A percentile compares a stretch with the other conserved stretches of the same genome.
Conservation (phyloP, 2,329 filamentous ascomycete species). For the Madurella fahalii region DNA sequence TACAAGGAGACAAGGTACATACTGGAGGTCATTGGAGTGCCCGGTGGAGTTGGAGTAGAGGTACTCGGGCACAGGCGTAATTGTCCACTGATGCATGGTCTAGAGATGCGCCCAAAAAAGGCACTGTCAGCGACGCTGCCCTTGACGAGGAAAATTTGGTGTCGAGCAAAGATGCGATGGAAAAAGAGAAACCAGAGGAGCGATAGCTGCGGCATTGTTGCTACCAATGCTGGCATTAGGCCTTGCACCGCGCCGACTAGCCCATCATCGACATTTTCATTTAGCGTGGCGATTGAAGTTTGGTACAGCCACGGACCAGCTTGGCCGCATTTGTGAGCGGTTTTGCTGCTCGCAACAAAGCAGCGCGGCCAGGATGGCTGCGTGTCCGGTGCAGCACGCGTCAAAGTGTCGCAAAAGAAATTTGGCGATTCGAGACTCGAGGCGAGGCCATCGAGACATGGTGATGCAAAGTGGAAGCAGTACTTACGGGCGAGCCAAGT, state of each 20-base stretch:
- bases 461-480: conserved; percentile 8
- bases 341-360: background rate
- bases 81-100: conserved; percentile 56
- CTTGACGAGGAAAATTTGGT: background rate
- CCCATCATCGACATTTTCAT: conserved; percentile 11
- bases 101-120: conserved; percentile 16
- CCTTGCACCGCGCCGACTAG: conserved; percentile 5
- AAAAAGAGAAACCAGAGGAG: conserved; percentile 1
- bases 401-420: conserved; percentile 15
- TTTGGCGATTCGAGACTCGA: conserved; percentile 5
- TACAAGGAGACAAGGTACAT: conserved; percentile 40
- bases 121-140: conserved; percentile 12
- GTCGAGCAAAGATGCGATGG: conserved; percentile 1
- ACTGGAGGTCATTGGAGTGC: conserved; percentile 54
- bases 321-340: conserved; percentile 2
- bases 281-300: conserved; percentile 16
- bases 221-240: background rate
- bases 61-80: conserved; percentile 53
- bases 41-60: conserved; percentile 49
- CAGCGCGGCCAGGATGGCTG: conserved; percentile 3
- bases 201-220: background rate
- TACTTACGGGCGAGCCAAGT: conserved; percentile 25
- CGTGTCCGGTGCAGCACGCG: conserved; percentile 20
- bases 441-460: background rate
- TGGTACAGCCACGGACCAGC: background rate